phyloP scores from a whole-genome alignment of 768 basidiomycete species.

The Dictyophora rubrovolvata region DNA sequence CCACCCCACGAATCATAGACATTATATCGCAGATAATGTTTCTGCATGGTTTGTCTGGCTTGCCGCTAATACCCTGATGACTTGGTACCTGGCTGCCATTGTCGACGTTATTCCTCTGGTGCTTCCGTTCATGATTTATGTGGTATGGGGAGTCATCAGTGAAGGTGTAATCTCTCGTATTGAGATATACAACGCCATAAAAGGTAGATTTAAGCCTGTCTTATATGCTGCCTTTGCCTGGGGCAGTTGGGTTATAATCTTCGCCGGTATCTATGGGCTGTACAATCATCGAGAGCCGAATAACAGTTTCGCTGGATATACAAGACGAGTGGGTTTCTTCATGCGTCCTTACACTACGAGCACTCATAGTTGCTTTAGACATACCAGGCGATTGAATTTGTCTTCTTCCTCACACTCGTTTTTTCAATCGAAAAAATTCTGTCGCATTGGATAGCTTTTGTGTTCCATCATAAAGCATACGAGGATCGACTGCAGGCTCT shows the following conservation, averaged over 20 bases:
- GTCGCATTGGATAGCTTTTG: constrained; percentile 62
- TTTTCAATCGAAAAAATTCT: constrained; percentile 56
- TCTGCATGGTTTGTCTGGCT: constrained; percentile 79
- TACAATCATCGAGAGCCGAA: constrained; percentile 30
- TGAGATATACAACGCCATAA: constrained; percentile 61
- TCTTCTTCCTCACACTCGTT: constrained; percentile 66
- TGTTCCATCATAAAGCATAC: constrained; percentile 71
- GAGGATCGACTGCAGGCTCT: constrained; percentile 59
- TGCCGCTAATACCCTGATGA: constrained; percentile 65
- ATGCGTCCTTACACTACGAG: constrained; percentile 11
- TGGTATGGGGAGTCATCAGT: constrained; percentile 67
- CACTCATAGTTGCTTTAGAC: constrained; percentile 25
- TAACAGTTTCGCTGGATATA: constrained; percentile 50
- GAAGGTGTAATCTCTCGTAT: constrained; percentile 55
- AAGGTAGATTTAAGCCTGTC: constrained; percentile 58
- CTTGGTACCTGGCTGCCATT: constrained; percentile 68
- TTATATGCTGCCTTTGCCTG: constrained; percentile 64
- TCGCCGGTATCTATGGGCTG: constrained; percentile 52
- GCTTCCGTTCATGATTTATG: constrained; percentile 39
- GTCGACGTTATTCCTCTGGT: constrained; percentile 58
- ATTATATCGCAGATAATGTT: constrained; percentile 53
- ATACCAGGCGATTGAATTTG: constrained; percentile 55
- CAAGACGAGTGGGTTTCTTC: constrained; percentile 33
- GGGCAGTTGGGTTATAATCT: constrained; percentile 70
- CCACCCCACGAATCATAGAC: constrained; percentile 36